phyloP scores from a whole-genome alignment of 2,329 filamentous ascomycete genomes.

The Basipetospora chlamydospora region DNA sequence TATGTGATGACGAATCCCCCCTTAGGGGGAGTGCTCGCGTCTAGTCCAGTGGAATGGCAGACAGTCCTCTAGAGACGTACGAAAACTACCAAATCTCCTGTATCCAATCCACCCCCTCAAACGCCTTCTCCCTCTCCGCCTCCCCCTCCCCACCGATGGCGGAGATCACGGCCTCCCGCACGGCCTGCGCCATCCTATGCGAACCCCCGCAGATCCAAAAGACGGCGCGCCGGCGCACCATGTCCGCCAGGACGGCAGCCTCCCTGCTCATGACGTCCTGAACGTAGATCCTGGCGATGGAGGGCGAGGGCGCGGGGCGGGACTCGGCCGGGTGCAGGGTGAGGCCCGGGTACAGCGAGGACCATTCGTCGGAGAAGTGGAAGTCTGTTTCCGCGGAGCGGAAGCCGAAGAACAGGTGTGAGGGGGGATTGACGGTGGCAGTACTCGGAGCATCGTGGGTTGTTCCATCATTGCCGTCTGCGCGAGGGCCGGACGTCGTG shows the following conservation, averaged over 20 bases:
- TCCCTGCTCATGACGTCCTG: slow-evolving; percentile 37
- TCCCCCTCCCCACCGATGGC: slow-evolving; percentile 25
- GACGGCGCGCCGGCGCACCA: slow-evolving; percentile 26
- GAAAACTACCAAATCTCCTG: slow-evolving; percentile 41
- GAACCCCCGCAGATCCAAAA: slow-evolving; percentile 42
- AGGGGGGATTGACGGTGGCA: slow-evolving; percentile 2
- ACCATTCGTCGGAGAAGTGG: slow-evolving; percentile 72
- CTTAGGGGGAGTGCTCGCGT: too few species aligned
- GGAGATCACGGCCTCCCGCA: slow-evolving; percentile 35
- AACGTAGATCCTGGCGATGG: slow-evolving; percentile 26
- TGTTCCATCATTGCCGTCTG: not conserved
- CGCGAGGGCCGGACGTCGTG: slow-evolving; percentile 12
- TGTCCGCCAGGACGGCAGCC: slow-evolving; percentile 18
- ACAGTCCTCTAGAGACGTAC: too few species aligned
- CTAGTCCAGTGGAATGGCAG: too few species aligned
- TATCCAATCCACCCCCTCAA: slow-evolving; percentile 30
- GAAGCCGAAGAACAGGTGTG: slow-evolving; percentile 70
- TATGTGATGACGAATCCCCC: too few species aligned
- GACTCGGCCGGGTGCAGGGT: slow-evolving; percentile 7
- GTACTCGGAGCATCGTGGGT: too few species aligned
- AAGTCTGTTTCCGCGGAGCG: slow-evolving; percentile 63
- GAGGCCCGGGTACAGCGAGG: slow-evolving; percentile 7
- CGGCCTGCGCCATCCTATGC: slow-evolving; percentile 42
- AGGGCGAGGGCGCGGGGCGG: not conserved
- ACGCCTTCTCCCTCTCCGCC: slow-evolving; percentile 21